Evolutionary conservation across 73 alveolate species (phyloP), one percentile per base, ranked within the genome.

Genomic region (Halteria grandinella): DNA sequence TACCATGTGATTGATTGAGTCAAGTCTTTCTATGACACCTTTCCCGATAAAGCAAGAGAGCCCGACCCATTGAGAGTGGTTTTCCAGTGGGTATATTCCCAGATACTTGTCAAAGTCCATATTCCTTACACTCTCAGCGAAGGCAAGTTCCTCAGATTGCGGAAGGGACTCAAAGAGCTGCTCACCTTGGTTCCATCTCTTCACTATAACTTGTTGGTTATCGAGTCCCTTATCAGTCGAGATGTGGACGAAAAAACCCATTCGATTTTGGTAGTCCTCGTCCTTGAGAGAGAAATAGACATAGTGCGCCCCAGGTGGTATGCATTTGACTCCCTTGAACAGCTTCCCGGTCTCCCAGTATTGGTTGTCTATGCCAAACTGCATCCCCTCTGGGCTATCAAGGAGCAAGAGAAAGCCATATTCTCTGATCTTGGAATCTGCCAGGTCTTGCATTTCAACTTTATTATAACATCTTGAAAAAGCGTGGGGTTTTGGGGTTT

Each of bases 301-400:
- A 50, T 74, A 78, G 40, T 86, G 94, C 25, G 85, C 79, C 17
- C 94, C 94, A 15, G 77, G 75, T 17, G 94, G 90, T 18, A 86
- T 86, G n/a, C 48, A 18, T 39, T 86, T 86, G 31, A 86, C 37
- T 0, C 94, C 94, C 50, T 79, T 79, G 87, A 86, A 86, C 20
- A 52, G 33, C 5, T 55, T 69, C 0, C 89, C 89, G 10, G 70
- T 76, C 57, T 60, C 44, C 86, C 88, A 73, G 0, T 44, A 27
- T 31, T 78, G 74, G 52, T 86, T 79, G 47, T 86, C 94, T 1
- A 86, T 66, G 0, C 79, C 78, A 58, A 86, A 70, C 41, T 79
- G 53, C 69, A 62, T 36, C 54, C 41, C 57, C 44, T 23, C 15
- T 4, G 94, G 94, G 23, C 47, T n/a, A 48, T 86, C 75, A n/a